These are phyloP conservation scores for Friedmanniomyces endolithicus DNA, from an alignment of 495 filamentous ascomycete species.

Conservation along the genomic window DNA sequence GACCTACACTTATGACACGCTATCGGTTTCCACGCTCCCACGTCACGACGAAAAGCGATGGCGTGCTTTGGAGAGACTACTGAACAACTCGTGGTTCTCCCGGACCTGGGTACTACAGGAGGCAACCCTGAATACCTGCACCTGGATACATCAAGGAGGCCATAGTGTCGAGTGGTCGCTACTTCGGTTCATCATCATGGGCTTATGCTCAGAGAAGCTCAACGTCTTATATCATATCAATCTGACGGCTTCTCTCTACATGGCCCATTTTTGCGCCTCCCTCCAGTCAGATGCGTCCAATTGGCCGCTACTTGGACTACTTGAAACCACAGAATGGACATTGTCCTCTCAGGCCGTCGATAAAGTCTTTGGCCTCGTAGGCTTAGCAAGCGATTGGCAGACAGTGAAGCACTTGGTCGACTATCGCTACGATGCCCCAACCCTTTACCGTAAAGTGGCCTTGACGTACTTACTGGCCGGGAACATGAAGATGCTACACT, in stretches of 20 bases:
- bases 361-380: not conserved
- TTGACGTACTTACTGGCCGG: not conserved
- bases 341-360: not conserved
- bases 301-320: not conserved
- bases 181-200: not conserved
- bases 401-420: not conserved
- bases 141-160: not conserved
- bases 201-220: not conserved
- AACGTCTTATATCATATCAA: not conserved
- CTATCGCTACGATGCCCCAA: not conserved
- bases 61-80: not conserved
- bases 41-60: not conserved
- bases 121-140: not conserved
- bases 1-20: not conserved
- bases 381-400: not conserved
- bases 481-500: not conserved
- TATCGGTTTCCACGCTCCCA: not conserved
- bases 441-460: not conserved
- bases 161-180: not conserved
- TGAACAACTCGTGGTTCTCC: not conserved
- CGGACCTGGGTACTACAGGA: not conserved
- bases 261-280: not conserved
- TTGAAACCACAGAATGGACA: not conserved
- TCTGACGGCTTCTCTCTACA: not conserved
- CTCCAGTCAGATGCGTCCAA: not conserved